Conservation (phyloP, 768 basidiomycete species). For the Agaricus blazei region DNA sequence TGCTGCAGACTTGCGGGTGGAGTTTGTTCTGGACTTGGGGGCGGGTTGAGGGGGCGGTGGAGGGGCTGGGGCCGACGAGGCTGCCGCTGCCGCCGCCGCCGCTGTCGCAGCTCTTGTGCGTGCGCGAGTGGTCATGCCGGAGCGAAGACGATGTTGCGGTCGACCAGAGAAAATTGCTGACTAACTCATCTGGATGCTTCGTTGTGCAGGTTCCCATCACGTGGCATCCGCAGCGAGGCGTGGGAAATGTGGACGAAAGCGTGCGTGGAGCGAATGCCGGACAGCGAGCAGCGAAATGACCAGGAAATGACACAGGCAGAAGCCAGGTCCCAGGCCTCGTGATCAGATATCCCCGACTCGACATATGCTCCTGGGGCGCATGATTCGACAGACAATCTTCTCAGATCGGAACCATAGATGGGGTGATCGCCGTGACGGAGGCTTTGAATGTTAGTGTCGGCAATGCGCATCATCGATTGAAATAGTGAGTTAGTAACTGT, state of each 20-base stretch:
- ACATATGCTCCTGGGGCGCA: background rate
- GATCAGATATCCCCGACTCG: background rate
- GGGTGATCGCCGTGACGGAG: constrained; percentile 1
- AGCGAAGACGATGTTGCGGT: background rate
- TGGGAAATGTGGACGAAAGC: background rate
- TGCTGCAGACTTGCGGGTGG: constrained; percentile 7
- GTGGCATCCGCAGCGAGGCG: background rate
- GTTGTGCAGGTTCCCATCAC: constrained; percentile 7
- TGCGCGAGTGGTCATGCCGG: constrained; percentile 41
- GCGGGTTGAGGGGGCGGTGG: constrained; percentile 5
- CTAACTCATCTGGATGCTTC: background rate
- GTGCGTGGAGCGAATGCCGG: background rate
- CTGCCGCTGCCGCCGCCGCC: constrained; percentile 17
- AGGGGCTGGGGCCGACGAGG: constrained; percentile 10
- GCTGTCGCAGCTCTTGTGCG: constrained; percentile 31
- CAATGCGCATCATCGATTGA: background rate
- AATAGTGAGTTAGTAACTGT: background rate
- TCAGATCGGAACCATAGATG: background rate
- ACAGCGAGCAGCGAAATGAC: too few relatives aligned
- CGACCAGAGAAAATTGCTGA: constrained; percentile 10
- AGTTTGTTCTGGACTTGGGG: constrained; percentile 9
- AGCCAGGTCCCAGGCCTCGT: too few relatives aligned
- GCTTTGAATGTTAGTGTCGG: background rate
- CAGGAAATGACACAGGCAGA: too few relatives aligned
- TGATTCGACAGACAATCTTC: constrained; percentile 3